phyloP scores from a whole-genome alignment of 306 rosid species.

The Prunus dulcis region DNA sequence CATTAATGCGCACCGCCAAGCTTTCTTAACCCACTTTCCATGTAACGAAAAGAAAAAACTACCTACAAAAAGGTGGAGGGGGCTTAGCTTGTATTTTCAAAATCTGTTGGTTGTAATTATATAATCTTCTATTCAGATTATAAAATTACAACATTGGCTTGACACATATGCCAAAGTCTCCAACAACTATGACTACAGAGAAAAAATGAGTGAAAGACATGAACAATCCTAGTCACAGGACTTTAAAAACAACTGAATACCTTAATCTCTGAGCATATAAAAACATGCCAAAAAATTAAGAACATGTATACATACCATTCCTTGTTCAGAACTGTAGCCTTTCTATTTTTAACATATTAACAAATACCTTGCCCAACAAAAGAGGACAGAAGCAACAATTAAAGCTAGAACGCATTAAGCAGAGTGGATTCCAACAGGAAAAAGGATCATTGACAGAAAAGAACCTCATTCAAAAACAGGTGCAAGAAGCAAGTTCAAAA shows the following conservation, averaged over 20 bases:
- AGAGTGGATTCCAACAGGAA: background rate
- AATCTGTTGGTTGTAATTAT: background rate
- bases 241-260: background rate
- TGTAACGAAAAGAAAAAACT: background rate
- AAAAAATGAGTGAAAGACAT: background rate
- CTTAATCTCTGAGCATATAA: background rate
- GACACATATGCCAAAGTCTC: background rate
- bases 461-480: background rate
- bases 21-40: background rate
- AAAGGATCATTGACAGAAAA: slow-evolving; percentile 3
- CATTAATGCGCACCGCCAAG: background rate
- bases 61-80: background rate
- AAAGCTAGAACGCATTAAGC: background rate
- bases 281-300: background rate
- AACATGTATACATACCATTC: background rate
- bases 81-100: background rate
- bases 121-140: background rate
- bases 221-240: background rate
- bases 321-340: background rate
- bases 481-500: background rate
- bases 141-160: background rate
- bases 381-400: background rate
- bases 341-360: background rate
- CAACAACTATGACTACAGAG: background rate
- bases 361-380: background rate